Percentiles rank a stretch among this genome's conserved stretches.
Evolutionary conservation across 768 basidiomycete genomes (phyloP).

Genomic region (Kwoniella pini): DNA sequence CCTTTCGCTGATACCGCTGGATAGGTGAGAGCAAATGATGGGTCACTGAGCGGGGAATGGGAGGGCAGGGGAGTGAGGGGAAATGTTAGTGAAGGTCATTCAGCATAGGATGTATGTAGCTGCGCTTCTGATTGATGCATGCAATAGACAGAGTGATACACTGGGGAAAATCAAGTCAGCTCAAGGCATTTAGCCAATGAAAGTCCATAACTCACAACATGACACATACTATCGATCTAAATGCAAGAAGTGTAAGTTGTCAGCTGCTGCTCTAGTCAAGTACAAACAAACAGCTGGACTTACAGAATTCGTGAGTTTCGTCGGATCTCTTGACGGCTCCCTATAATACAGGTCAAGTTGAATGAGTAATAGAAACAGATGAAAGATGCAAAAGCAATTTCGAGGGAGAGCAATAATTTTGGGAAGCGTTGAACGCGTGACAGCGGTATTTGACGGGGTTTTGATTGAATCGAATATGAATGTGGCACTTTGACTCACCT

Average conservation of each 20-base stretch:
- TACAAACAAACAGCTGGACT: conserved; percentile 29
- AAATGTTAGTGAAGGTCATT: conserved; percentile 1
- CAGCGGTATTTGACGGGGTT: conserved; percentile 17
- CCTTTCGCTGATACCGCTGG: conserved; percentile 34
- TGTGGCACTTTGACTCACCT: conserved; percentile 68
- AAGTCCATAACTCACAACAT: conserved; percentile 6
- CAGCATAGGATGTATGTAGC: background rate
- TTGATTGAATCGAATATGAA: background rate
- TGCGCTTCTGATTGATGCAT: conserved; percentile 14
- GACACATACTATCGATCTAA: conserved; percentile 37
- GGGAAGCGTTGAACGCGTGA: conserved; percentile 36
- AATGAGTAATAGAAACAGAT: conserved; percentile 33
- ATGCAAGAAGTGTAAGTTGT: background rate
- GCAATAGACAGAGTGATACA: conserved; percentile 7
- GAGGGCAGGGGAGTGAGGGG: background rate
- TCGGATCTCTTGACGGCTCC: conserved; percentile 94
- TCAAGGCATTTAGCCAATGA: background rate
- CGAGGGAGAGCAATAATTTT: conserved; percentile 20
- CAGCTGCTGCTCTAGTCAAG: conserved; percentile 1
- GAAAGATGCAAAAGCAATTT: conserved; percentile 25
- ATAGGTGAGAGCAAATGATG: conserved; percentile 25
- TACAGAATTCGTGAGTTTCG: conserved; percentile 96
- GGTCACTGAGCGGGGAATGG: conserved; percentile 32
- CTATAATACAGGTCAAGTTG: conserved; percentile 59
- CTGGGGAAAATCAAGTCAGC: conserved; percentile 7